Conservation (phyloP, 495 filamentous ascomycete species). For the Alectoria sarmentosa region DNA sequence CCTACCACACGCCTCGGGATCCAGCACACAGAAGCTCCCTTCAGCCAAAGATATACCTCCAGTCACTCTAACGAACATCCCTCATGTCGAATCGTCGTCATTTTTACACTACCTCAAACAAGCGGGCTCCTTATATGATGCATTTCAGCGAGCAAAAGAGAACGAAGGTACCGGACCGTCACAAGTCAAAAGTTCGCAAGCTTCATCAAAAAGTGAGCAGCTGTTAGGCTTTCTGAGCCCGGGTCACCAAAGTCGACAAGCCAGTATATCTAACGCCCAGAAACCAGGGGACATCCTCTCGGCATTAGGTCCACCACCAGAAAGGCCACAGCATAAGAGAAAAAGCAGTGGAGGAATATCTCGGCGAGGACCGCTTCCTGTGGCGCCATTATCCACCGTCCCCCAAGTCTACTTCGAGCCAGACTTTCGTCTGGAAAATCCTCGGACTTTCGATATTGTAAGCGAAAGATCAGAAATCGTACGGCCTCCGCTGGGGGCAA, state of each 20-base stretch:
- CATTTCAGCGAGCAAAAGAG: conserved; percentile 69
- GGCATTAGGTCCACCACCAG: conserved; percentile 37
- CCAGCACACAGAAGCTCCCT: conserved; percentile 69
- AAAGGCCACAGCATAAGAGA: conserved; percentile 39
- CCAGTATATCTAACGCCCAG: conserved; percentile 13
- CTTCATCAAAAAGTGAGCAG: conserved; percentile 14
- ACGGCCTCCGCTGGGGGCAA: conserved; percentile 52
- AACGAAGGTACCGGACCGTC: conserved; percentile 49
- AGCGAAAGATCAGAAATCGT: conserved; percentile 94
- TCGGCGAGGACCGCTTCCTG: conserved; percentile 50
- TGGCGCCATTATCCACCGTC: conserved; percentile 86
- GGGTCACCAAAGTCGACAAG: conserved; percentile 17
- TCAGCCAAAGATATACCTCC: conserved; percentile 92
- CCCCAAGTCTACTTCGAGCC: conserved; percentile 91
- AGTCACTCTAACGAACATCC: conserved; percentile 85
- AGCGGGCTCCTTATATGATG: conserved; percentile 75
- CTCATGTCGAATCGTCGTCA: conserved; percentile 66
- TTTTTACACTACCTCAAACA: conserved; percentile 81
- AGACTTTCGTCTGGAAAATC: conserved; percentile 93
- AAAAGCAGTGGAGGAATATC: conserved; percentile 46
- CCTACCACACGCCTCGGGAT: conserved; percentile 60
- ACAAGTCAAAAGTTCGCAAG: conserved; percentile 25
- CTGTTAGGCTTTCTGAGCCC: not conserved
- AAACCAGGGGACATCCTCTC: conserved; percentile 12
- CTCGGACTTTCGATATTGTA: conserved; percentile 91